phyloP scores from a whole-genome alignment of 2,329 filamentous ascomycete species.

The Alternaria postmessia region DNA sequence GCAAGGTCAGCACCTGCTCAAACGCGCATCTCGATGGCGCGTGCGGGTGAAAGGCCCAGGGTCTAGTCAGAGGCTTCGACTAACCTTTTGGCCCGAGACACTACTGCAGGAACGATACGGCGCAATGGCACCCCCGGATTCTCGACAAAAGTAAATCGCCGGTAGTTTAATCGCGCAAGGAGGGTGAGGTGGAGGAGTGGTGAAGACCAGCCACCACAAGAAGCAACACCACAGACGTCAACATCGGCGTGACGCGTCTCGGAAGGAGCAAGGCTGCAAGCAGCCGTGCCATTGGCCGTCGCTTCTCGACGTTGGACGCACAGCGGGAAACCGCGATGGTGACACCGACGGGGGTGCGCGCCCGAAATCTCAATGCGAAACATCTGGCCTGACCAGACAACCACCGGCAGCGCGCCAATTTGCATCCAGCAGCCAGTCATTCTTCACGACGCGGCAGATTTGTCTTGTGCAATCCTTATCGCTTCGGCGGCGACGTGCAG shows the following conservation, averaged over 20 bases:
- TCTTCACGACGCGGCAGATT: not conserved
- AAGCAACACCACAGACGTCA: not conserved
- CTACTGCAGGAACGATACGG: conserved; percentile 30
- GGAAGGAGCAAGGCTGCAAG: not conserved
- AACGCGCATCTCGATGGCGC: conserved; percentile 20
- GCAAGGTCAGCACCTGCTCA: conserved; percentile 20
- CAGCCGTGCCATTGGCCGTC: conserved; percentile 7
- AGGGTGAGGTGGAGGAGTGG: not conserved
- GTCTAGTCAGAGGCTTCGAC: conserved; percentile 15
- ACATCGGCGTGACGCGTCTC: conserved; percentile 4
- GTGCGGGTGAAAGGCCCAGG: conserved; percentile 28
- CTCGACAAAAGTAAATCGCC: conserved; percentile 1
- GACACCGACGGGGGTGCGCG: conserved; percentile 6
- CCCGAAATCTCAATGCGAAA: conserved; percentile 15
- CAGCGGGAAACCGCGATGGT: conserved; percentile 9
- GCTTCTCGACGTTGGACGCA: conserved; percentile 6
- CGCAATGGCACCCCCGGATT: conserved; percentile 17
- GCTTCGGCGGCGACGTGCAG: conserved; percentile 8
- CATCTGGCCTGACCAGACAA: conserved; percentile 6
- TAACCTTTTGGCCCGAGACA: conserved; percentile 14
- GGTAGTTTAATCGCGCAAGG: not conserved
- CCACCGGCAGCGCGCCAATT: conserved; percentile 9
- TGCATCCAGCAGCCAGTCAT: not conserved
- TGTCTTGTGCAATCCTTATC: not conserved
- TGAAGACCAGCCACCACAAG: not conserved